phyloP scores from a whole-genome alignment of 805 yeast species.

The Yamadazyma endophytica region DNA sequence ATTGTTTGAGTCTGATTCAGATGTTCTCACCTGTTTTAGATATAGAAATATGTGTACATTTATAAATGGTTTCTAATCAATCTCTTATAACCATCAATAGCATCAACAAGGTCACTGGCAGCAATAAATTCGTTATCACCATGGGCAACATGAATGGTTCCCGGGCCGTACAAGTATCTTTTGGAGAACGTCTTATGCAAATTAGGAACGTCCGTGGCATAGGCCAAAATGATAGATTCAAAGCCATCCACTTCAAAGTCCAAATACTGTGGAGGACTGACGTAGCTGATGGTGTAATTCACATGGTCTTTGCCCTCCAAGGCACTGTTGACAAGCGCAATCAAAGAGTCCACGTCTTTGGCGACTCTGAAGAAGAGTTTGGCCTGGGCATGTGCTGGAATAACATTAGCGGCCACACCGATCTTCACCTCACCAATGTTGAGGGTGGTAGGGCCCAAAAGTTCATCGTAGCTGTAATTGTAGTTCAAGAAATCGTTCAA shows the following conservation, averaged over 20 bases:
- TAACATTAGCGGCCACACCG: constrained; percentile 65
- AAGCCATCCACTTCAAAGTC: constrained; percentile 66
- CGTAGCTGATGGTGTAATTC: constrained; percentile 11
- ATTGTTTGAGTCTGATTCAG: constrained; percentile 45
- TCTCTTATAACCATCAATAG: constrained; percentile 51
- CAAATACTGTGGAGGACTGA: constrained; percentile 40
- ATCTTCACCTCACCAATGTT: constrained; percentile 57
- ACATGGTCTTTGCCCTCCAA: constrained; percentile 25
- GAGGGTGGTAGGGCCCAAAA: constrained; percentile 58
- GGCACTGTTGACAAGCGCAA: constrained; percentile 28
- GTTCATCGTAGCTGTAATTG: constrained; percentile 46
- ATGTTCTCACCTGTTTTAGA: constrained; percentile 31
- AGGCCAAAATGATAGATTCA: constrained; percentile 46
- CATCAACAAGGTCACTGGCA: constrained; percentile 40
- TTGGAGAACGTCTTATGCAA: constrained; percentile 18
- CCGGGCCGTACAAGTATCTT: constrained; percentile 64
- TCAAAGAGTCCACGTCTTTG: constrained; percentile 36
- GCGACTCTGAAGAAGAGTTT: constrained; percentile 52
- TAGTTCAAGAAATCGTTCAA: constrained; percentile 41
- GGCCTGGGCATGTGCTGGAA: constrained; percentile 57
- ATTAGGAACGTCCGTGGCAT: constrained; percentile 41
- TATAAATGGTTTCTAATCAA: constrained; percentile 20
- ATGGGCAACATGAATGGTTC: constrained; percentile 59
- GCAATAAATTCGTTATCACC: constrained; percentile 52
- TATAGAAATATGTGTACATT: constrained; percentile 44